phyloP scores from a whole-genome alignment of 2,329 filamentous ascomycete genomes.

The Diaporthe vexans region DNA sequence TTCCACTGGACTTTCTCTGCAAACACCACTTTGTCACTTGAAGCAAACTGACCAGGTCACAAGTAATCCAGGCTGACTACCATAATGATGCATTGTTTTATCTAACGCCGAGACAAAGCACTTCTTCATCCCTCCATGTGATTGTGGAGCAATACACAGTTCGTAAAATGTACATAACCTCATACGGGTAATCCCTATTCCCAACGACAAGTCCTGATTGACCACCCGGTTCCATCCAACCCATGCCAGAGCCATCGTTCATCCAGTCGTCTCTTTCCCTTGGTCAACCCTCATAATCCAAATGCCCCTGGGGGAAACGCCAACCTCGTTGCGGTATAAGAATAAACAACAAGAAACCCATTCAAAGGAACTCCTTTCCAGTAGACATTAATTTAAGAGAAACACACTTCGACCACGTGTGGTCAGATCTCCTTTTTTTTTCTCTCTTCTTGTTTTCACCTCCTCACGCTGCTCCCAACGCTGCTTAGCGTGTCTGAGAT shows the following conservation, averaged over 20 bases:
- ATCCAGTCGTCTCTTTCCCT: not conserved
- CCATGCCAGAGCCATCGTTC: not conserved
- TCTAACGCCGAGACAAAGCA: slow-evolving; percentile 25
- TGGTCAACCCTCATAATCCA: not conserved
- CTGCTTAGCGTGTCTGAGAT: slow-evolving; percentile 65
- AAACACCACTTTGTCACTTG: not conserved
- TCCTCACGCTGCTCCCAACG: slow-evolving; percentile 60
- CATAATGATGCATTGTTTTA: slow-evolving; percentile 31
- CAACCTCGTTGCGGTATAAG: slow-evolving; percentile 22
- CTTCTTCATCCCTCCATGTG: not conserved
- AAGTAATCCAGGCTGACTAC: not conserved
- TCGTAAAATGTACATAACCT: slow-evolving; percentile 28
- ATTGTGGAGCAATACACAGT: not conserved
- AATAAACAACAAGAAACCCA: not conserved
- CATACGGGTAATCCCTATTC: not conserved
- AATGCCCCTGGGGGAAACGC: slow-evolving; percentile 7
- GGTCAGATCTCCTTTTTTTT: slow-evolving; percentile 40
- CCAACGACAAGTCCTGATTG: slow-evolving; percentile 2
- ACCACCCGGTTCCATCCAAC: slow-evolving; percentile 1
- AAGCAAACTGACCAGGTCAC: not conserved
- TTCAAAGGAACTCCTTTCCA: slow-evolving; percentile 12
- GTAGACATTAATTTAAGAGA: not conserved
- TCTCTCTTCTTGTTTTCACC: slow-evolving; percentile 42
- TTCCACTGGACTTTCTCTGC: not conserved
- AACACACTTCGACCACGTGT: not conserved